Evolutionary conservation across 331 rosid species (phyloP).

Genomic region (Quercus lobata): DNA sequence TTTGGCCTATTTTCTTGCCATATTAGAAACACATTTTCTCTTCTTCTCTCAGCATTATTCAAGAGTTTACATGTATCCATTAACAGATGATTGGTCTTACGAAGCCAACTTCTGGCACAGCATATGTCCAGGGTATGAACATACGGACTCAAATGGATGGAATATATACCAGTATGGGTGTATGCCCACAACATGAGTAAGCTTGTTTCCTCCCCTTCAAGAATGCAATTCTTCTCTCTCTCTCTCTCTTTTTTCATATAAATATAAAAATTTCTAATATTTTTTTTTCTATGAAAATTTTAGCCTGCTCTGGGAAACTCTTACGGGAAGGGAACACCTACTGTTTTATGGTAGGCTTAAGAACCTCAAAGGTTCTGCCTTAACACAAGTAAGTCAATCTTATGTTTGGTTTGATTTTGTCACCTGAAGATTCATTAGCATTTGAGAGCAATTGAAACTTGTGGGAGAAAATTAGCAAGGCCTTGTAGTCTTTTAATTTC

Average conservation of each 20-base stretch:
- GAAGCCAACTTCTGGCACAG: conserved; percentile 76
- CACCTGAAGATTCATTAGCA: neutral
- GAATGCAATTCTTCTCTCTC: neutral
- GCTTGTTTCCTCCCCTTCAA: conserved; percentile 18
- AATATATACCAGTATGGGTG: conserved; percentile 92
- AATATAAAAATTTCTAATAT: neutral
- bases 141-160: conserved; percentile 60
- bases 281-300: neutral
- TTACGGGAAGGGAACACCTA: conserved; percentile 88
- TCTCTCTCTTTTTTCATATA: no score
- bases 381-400: conserved; percentile 51
- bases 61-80: conserved; percentile 6
- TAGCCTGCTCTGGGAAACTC: conserved; percentile 77
- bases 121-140: conserved; percentile 76
- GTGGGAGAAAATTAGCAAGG: neutral
- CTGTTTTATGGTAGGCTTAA: conserved; percentile 88
- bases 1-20: neutral
- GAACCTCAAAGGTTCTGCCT: conserved; percentile 57
- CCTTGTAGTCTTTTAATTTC: neutral
- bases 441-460: neutral
- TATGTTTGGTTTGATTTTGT: neutral
- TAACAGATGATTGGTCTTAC: conserved; percentile 91
- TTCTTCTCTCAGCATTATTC: neutral
- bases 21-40: neutral
- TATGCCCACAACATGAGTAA: conserved; percentile 96